Percentiles rank a stretch among this genome's conserved stretches.
phyloP scores from a whole-genome alignment of 257 asterid species.

The Rhazya stricta region DNA sequence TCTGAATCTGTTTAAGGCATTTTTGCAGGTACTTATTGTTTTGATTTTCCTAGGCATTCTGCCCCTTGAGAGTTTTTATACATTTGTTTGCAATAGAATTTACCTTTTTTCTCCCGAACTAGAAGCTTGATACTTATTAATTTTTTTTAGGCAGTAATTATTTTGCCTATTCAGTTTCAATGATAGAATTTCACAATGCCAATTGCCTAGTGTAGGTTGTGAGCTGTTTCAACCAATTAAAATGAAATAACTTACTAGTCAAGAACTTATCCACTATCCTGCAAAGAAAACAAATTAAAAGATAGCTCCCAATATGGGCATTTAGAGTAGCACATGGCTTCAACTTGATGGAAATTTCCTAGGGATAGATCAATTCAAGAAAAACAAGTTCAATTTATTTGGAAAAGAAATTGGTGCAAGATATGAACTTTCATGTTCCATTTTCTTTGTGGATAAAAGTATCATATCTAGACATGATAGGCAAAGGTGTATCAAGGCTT shows the following conservation, averaged over 20 bases:
- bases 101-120: background rate
- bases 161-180: background rate
- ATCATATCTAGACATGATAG: background rate
- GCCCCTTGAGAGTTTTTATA: conserved; percentile 22
- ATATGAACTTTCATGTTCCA: background rate
- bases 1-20: conserved; percentile 41
- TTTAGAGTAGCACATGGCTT: background rate
- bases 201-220: background rate
- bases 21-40: conserved; percentile 50
- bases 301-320: background rate
- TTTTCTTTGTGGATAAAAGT: background rate
- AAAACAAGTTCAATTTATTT: background rate
- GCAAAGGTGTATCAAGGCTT: background rate
- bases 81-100: conserved; percentile 24
- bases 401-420: background rate
- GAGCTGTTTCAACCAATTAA: background rate
- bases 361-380: background rate
- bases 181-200: background rate
- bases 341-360: background rate
- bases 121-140: conserved; percentile 1
- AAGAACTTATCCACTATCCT: background rate
- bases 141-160: background rate
- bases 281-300: background rate
- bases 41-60: conserved; percentile 6
- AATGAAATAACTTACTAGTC: background rate